Conservation (phyloP, 805 yeast genomes). For the Kazachstania kunashirensis region DNA sequence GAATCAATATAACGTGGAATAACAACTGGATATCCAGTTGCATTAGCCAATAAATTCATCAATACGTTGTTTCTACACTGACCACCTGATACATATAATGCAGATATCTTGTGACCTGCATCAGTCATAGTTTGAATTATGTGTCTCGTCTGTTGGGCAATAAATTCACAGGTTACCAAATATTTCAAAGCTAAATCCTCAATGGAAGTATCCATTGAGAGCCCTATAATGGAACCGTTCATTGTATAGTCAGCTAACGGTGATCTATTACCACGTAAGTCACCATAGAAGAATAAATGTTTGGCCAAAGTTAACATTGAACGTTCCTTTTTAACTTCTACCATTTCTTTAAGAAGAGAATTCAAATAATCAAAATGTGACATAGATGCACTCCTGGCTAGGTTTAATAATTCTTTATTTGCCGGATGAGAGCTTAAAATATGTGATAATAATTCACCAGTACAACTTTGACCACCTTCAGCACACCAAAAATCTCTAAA, state of each 20-base stretch:
- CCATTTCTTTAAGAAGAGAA: conserved; percentile 58
- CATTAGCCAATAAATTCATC: conserved; percentile 84
- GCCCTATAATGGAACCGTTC: conserved; percentile 89
- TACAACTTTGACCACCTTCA: conserved; percentile 98
- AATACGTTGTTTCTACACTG: conserved; percentile 88
- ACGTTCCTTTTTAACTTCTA: conserved; percentile 45
- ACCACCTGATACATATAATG: conserved; percentile 90
- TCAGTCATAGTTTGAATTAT: conserved; percentile 77
- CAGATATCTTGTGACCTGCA: conserved; percentile 66
- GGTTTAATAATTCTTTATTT: conserved; percentile 53
- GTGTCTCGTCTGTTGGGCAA: conserved; percentile 95
- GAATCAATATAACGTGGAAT: conserved; percentile 94
- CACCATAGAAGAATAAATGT: conserved; percentile 88
- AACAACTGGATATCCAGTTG: conserved; percentile 83
- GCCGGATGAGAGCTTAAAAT: conserved; percentile 88
- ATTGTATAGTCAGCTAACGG: conserved; percentile 94
- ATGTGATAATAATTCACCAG: conserved; percentile 89
- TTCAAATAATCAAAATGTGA: conserved; percentile 81
- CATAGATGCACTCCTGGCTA: conserved; percentile 57
- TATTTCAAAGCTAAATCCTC: conserved; percentile 80
- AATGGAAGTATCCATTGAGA: conserved; percentile 79
- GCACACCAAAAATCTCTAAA: conserved; percentile 91
- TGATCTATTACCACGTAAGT: conserved; percentile 90
- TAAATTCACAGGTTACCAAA: conserved; percentile 91
- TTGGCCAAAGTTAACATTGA: conserved; percentile 75